Evolutionary conservation across 2,329 filamentous ascomycete species (phyloP).

Genomic region (Davidsoniella virescens): DNA sequence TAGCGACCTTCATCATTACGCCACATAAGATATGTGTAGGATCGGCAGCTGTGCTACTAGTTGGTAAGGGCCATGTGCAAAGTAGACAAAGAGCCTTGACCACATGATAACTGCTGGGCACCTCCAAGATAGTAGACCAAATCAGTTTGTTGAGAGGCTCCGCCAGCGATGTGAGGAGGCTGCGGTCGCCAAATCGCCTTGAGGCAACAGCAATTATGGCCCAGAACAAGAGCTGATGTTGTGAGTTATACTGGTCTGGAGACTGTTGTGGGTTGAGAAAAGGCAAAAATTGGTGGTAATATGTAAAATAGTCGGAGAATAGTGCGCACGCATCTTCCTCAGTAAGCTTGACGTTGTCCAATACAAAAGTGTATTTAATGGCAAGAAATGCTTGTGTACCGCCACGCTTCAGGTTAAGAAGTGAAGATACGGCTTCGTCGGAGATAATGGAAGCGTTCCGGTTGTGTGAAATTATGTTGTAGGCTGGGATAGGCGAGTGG

Average conservation of each 20-base stretch:
- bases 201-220: conserved; percentile 60
- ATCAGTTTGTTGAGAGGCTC: conserved; percentile 53
- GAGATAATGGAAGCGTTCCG: conserved; percentile 50
- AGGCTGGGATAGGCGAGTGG: conserved; percentile 19
- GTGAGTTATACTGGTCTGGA: conserved; percentile 59
- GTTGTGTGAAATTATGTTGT: conserved; percentile 29
- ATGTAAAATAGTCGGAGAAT: conserved; percentile 59
- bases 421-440: conserved; percentile 50
- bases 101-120: conserved; percentile 63
- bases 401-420: conserved; percentile 49
- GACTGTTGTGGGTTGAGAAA: conserved; percentile 51
- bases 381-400: conserved; percentile 37
- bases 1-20: conserved; percentile 76
- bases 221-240: conserved; percentile 76
- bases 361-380: conserved; percentile 33
- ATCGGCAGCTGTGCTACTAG: conserved; percentile 64
- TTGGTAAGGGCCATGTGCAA: conserved; percentile 70
- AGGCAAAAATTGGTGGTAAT: conserved; percentile 63
- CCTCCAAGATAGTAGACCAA: conserved; percentile 62
- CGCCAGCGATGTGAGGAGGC: conserved; percentile 50
- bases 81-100: conserved; percentile 67
- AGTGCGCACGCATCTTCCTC: conserved; percentile 47
- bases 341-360: conserved; percentile 48
- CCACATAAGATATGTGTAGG: conserved; percentile 69
- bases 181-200: conserved; percentile 50